A percentile compares a stretch with the other conserved stretches of the same genome.
These are phyloP conservation scores for Dacryopinax primogenitus DNA, from an alignment of 768 basidiomycete species.

Conservation along the genomic window DNA sequence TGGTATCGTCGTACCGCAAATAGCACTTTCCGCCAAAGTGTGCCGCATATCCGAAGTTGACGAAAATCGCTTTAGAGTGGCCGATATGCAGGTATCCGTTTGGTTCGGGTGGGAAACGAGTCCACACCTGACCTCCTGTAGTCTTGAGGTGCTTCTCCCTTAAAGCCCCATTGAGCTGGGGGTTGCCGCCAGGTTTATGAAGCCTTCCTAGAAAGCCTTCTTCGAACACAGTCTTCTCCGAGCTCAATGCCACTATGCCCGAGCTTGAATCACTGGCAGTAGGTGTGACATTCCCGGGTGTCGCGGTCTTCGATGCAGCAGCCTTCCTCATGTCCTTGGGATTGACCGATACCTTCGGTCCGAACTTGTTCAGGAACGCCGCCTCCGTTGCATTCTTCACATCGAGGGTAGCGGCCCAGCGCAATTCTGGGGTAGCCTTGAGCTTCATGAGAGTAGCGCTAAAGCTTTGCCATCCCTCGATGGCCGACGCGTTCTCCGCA, in stretches of 20 bases:
- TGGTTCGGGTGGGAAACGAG: constrained; percentile 96
- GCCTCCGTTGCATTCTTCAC: constrained; percentile 70
- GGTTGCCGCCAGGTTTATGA: constrained; percentile 88
- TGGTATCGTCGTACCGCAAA: constrained; percentile 94
- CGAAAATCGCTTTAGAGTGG: constrained; percentile 96
- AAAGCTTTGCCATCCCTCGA: constrained; percentile 63
- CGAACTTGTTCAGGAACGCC: constrained; percentile 54
- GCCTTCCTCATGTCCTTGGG: constrained; percentile 22
- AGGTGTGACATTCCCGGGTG: constrained; percentile 14
- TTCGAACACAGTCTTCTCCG: constrained; percentile 57
- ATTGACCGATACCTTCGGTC: constrained; percentile 50
- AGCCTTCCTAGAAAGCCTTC: constrained; percentile 88
- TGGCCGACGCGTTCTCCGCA: constrained; percentile 31
- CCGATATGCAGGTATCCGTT: constrained; percentile 94
- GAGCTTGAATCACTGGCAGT: constrained; percentile 7
- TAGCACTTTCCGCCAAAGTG: constrained; percentile 87
- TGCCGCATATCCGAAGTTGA: constrained; percentile 97
- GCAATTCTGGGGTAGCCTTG: constrained; percentile 47
- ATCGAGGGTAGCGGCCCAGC: constrained; percentile 76
- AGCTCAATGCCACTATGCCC: constrained; percentile 10
- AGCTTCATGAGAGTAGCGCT: constrained; percentile 52
- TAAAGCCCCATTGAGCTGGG: constrained; percentile 65
- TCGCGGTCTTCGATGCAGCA: too few species aligned
- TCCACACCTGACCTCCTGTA: constrained; percentile 76
- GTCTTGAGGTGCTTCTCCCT: constrained; percentile 67